Conservation (phyloP, 2,329 filamentous ascomycete species). For the Sporothrix mexicana region DNA sequence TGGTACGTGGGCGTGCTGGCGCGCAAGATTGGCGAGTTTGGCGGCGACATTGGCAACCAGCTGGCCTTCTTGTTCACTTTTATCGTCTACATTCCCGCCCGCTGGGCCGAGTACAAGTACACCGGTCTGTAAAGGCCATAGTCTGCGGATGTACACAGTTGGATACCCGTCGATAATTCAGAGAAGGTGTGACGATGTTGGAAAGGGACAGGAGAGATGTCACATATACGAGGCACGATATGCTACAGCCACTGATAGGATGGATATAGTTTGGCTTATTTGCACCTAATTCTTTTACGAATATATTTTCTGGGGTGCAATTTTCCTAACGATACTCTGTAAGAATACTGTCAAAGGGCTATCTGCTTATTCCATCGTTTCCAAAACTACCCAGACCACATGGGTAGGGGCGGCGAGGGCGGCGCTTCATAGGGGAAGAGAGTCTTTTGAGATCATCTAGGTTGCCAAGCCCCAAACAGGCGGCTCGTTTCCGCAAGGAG, state of each 20-base stretch:
- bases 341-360: neutral
- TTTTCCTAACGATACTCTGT: conserved; percentile 4
- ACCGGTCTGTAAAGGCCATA: conserved; percentile 45
- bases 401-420: neutral
- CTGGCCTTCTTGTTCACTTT: conserved; percentile 57
- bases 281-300: neutral
- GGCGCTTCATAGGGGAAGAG: neutral
- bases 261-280: neutral
- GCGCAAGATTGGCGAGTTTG: conserved; percentile 50
- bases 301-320: neutral
- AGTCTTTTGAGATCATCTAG: neutral
- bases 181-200: neutral
- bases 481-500: neutral
- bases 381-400: conserved; percentile 6
- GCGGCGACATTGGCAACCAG: conserved; percentile 59
- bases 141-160: neutral
- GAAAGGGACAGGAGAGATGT: neutral
- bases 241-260: neutral
- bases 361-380: neutral
- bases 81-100: conserved; percentile 53
- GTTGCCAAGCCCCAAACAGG: neutral
- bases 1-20: conserved; percentile 59
- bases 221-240: neutral
- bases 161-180: neutral
- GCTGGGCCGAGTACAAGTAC: conserved; percentile 56